phyloP scores from a whole-genome alignment of 2,329 filamentous ascomycete genomes.

The Talaromyces funiculosus region DNA sequence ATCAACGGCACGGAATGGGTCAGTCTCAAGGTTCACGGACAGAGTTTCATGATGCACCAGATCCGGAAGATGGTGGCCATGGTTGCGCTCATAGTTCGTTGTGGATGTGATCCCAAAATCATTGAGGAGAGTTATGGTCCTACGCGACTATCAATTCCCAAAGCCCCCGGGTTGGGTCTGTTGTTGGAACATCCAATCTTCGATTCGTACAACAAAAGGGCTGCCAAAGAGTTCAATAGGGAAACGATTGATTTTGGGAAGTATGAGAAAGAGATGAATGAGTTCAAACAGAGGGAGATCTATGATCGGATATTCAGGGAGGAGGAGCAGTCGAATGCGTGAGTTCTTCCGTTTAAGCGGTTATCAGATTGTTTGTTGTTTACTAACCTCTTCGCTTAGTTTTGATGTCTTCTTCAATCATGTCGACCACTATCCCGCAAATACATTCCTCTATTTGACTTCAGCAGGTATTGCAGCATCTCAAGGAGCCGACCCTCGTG shows the following conservation, averaged over 20 bases:
- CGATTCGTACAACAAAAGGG: constrained; percentile 70
- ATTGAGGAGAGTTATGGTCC: constrained; percentile 69
- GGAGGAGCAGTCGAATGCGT: constrained; percentile 82
- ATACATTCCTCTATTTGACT: constrained; percentile 70
- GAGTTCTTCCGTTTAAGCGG: constrained; percentile 39
- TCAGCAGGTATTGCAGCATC: constrained; percentile 62
- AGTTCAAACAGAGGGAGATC: constrained; percentile 88
- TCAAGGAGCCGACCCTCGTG: constrained; percentile 24
- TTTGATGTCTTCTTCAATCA: constrained; percentile 76
- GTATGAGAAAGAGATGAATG: constrained; percentile 70
- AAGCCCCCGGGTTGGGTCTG: constrained; percentile 82
- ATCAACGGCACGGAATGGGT: constrained; percentile 94
- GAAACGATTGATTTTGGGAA: constrained; percentile 72
- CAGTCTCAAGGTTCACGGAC: constrained; percentile 89
- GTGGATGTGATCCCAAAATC: constrained; percentile 66
- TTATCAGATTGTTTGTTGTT: neutral
- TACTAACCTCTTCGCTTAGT: constrained; percentile 34
- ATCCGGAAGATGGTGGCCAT: constrained; percentile 99
- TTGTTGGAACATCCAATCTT: constrained; percentile 89
- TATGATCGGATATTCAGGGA: constrained; percentile 87
- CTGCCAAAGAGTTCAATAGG: constrained; percentile 59
- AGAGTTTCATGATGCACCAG: constrained; percentile 99
- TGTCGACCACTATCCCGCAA: constrained; percentile 66
- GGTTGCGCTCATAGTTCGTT: constrained; percentile 76
- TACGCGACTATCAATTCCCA: constrained; percentile 78